A percentile compares a stretch with the other conserved stretches of the same genome.
Evolutionary conservation across 2,329 filamentous ascomycete genomes (phyloP).

Genomic region (Herpotrichia juniperi): DNA sequence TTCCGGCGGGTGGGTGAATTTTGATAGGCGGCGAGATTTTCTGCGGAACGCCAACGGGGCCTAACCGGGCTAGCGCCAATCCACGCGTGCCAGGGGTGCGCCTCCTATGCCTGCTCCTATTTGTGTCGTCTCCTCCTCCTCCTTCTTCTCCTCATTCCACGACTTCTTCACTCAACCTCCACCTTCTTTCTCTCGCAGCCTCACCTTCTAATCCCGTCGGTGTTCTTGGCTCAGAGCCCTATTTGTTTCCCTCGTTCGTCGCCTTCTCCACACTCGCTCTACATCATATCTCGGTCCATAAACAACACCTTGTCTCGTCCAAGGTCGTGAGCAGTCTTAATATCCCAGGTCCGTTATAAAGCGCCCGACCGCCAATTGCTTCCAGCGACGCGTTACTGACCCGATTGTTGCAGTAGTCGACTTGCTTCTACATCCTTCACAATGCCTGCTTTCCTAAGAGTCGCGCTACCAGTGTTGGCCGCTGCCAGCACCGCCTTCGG

Average conservation of each 20-base stretch:
- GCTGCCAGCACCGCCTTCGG: conserved; percentile 59
- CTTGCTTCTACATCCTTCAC: conserved; percentile 23
- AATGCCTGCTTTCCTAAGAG: conserved; percentile 62
- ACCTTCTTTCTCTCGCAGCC: conserved; percentile 16
- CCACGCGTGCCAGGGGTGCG: not conserved
- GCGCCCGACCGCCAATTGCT: conserved; percentile 11
- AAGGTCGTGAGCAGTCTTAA: conserved; percentile 41
- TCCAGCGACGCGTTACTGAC: conserved; percentile 30
- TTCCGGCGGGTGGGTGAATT: too few species aligned
- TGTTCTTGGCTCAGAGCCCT: conserved; percentile 18
- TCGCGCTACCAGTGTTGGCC: conserved; percentile 63
- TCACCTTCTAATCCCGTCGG: conserved; percentile 18
- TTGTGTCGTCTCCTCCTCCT: conserved; percentile 3
- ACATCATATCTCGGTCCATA: conserved; percentile 40
- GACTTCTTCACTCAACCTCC: conserved; percentile 2
- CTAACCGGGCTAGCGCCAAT: too few species aligned
- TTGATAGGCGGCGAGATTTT: not conserved
- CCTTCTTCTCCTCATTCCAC: not conserved
- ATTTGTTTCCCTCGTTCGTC: conserved; percentile 47
- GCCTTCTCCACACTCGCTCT: conserved; percentile 42
- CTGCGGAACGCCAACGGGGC: not conserved
- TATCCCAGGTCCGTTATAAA: conserved; percentile 38
- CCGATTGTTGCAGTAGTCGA: conserved; percentile 26
- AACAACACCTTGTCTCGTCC: conserved; percentile 31
- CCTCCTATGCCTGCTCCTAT: conserved; percentile 8